These are phyloP conservation scores for Aspergillus clavatus DNA, from an alignment of 2,329 filamentous ascomycete genomes.

Conservation along the genomic window DNA sequence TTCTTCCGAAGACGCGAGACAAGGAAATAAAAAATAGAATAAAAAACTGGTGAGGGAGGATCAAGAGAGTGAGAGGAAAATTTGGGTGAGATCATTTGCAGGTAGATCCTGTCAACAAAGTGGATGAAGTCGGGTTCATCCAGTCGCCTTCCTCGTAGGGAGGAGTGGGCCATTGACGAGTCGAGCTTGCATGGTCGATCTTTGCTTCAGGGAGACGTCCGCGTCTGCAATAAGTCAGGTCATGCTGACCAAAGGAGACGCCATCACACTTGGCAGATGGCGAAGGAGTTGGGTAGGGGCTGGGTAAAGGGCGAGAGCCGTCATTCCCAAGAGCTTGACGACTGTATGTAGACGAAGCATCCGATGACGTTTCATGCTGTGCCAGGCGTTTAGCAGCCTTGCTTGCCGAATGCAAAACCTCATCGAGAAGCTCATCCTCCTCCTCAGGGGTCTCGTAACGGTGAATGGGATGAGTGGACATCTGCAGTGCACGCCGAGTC, in stretches of 20 bases:
- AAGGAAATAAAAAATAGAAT: conserved; percentile 15
- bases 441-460: conserved; percentile 94
- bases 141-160: conserved; percentile 93
- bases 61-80: not conserved
- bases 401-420: conserved; percentile 74
- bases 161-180: conserved; percentile 86
- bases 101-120: conserved; percentile 63
- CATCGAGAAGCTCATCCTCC: conserved; percentile 91
- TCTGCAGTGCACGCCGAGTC: conserved; percentile 69
- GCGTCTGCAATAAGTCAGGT: conserved; percentile 54
- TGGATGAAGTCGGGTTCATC: conserved; percentile 76
- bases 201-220: conserved; percentile 61
- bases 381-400: conserved; percentile 69
- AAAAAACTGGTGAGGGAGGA: conserved; percentile 4
- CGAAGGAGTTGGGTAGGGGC: conserved; percentile 65
- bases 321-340: conserved; percentile 25
- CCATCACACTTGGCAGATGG: conserved; percentile 79
- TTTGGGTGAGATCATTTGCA: conserved; percentile 27
- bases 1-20: conserved; percentile 5
- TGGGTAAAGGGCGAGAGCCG: conserved; percentile 31
- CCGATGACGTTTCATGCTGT: conserved; percentile 30
- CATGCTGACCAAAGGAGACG: conserved; percentile 63
- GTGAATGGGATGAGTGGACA: conserved; percentile 66
- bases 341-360: conserved; percentile 55
- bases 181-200: conserved; percentile 46